Evolutionary conservation across 2,329 filamentous ascomycete genomes (phyloP).

Genomic region (Paracamarosporium sp.): DNA sequence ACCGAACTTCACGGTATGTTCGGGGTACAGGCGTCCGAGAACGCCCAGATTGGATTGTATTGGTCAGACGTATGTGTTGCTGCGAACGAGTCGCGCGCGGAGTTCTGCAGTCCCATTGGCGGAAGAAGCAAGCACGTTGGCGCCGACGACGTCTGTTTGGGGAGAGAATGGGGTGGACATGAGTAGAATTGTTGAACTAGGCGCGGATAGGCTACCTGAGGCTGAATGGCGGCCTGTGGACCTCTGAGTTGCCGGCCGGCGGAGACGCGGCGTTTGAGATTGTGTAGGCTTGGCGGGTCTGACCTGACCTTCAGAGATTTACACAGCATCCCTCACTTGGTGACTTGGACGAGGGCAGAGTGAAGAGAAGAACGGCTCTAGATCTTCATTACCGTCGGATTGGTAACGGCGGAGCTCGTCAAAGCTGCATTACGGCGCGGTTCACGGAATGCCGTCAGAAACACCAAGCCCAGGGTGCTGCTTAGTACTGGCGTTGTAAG

Average conservation of each 20-base stretch:
- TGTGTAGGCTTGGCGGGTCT: not conserved
- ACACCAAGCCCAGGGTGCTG: not conserved
- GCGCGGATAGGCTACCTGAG: slow-evolving; percentile 3
- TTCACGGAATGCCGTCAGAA: no score
- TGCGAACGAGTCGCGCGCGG: slow-evolving; percentile 1
- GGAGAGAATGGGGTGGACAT: not conserved
- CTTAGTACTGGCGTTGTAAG: slow-evolving; percentile 6
- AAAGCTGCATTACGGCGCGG: not conserved
- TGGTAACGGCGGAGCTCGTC: not conserved
- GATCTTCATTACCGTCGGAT: not conserved
- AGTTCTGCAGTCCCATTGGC: not conserved
- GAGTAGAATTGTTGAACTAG: slow-evolving; percentile 2
- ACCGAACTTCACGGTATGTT: not conserved
- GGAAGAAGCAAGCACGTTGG: slow-evolving; percentile 1
- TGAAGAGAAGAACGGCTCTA: not conserved
- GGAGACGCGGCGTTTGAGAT: slow-evolving; percentile 2
- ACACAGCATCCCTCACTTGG: not conserved
- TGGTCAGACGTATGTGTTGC: not conserved
- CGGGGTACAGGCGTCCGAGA: not conserved
- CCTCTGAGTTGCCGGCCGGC: slow-evolving; percentile 1
- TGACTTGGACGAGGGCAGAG: not conserved
- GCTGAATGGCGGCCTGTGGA: slow-evolving; percentile 6
- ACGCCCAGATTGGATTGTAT: not conserved
- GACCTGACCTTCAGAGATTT: slow-evolving; percentile 5
- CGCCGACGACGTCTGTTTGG: not conserved